These are phyloP conservation scores for Oropetium thomaeum DNA, from an alignment of 176 grass and related monocot genomes.

Conservation along the genomic window DNA sequence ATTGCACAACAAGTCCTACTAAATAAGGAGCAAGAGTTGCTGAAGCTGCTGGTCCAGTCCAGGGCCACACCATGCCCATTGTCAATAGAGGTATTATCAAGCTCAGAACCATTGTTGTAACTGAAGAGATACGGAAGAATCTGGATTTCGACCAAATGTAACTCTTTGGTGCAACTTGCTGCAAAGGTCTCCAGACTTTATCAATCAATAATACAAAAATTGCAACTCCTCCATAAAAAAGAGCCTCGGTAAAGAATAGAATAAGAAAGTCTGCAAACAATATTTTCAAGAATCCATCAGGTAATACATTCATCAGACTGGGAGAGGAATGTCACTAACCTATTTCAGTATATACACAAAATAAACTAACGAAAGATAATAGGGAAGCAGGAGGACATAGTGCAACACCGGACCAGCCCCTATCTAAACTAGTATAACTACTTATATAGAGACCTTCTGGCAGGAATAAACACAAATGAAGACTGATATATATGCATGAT, in stretches of 20 bases:
- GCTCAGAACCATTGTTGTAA: constrained; percentile 75
- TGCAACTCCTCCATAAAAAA: constrained; percentile 81
- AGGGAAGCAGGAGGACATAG: background rate
- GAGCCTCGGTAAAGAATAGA: constrained; percentile 96
- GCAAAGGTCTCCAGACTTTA: constrained; percentile 71
- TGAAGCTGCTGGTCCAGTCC: constrained; percentile 95
- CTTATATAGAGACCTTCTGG: background rate
- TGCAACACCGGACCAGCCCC: background rate
- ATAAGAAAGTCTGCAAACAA: constrained; percentile 89
- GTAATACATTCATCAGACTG: background rate
- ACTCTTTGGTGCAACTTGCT: constrained; percentile 54
- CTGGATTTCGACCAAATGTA: constrained; percentile 59
- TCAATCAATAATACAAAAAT: constrained; percentile 89
- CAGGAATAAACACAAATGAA: background rate
- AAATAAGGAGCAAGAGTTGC: constrained; percentile 96
- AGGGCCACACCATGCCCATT: constrained; percentile 98
- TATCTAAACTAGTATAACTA: background rate
- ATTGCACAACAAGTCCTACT: constrained; percentile 90
- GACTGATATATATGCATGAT: background rate
- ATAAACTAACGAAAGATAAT: background rate
- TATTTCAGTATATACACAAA: background rate
- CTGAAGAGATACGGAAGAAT: constrained; percentile 79
- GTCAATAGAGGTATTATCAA: constrained; percentile 93
- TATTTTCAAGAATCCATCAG: constrained; percentile 22
- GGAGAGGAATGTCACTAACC: background rate